Evolutionary conservation across 176 grass and related monocot species (phyloP).

Genomic region (Otatea glauca): DNA sequence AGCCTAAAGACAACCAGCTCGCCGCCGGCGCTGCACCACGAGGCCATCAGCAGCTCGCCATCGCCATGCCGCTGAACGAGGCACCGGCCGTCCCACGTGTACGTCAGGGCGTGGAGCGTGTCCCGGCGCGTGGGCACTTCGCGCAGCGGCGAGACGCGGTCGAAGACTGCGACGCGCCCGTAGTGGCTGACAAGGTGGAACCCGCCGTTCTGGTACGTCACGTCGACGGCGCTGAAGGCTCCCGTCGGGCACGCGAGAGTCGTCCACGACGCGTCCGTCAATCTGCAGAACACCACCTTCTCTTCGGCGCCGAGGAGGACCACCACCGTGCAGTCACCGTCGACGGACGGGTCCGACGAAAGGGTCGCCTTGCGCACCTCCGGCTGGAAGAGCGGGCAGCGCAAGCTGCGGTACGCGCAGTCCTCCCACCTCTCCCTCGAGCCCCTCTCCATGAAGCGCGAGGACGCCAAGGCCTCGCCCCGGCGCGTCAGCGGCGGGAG

Average conservation of each 20-base stretch:
- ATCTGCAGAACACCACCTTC: neutral
- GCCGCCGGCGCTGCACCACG: neutral
- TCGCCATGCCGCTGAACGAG: constrained; percentile 8
- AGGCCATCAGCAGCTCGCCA: constrained; percentile 16
- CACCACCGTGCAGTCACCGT: neutral
- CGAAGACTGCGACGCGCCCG: constrained; percentile 26
- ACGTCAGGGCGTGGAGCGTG: constrained; percentile 1
- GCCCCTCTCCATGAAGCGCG: neutral
- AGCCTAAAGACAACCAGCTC: constrained; percentile 7
- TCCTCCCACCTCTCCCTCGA: constrained; percentile 30
- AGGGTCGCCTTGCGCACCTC: neutral
- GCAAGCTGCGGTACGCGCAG: neutral
- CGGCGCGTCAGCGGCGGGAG: constrained; percentile 33
- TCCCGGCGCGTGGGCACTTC: constrained; percentile 27
- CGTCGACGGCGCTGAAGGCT: neutral
- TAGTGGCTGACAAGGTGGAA: constrained; percentile 36
- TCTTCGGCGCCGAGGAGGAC: neutral
- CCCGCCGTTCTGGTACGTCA: neutral
- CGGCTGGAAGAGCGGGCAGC: neutral
- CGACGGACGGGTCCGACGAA: constrained; percentile 21
- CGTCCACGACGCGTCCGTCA: constrained; percentile 24
- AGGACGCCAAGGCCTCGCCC: neutral
- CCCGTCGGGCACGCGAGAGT: neutral
- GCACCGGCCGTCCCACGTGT: constrained; percentile 22
- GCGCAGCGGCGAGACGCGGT: neutral